phyloP scores from a whole-genome alignment of 441 rosid species.

The Bruguiera hainesii region DNA sequence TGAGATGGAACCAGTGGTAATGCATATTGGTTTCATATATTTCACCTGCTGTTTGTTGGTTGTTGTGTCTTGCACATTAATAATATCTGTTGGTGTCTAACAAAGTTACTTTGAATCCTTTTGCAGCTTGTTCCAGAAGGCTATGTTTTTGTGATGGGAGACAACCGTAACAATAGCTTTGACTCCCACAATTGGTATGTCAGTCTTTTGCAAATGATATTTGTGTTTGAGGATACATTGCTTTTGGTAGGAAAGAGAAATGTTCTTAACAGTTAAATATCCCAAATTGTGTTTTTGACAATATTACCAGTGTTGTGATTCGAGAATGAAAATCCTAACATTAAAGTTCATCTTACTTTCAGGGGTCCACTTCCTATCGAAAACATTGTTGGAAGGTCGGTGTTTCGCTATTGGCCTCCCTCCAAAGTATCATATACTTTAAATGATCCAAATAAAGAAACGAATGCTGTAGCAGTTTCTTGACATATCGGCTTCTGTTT shows the following conservation, averaged over 20 bases:
- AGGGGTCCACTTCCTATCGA: conserved; percentile 93
- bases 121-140: conserved; percentile 81
- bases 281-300: neutral
- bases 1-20: conserved; percentile 82
- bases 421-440: conserved; percentile 66
- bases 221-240: neutral
- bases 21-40: conserved; percentile 11
- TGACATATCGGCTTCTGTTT: conserved; percentile 29
- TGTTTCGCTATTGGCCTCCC: conserved; percentile 94
- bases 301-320: neutral
- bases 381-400: conserved; percentile 83
- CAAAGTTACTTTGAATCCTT: neutral
- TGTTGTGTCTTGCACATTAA: neutral
- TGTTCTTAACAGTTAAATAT: neutral
- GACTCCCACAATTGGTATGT: conserved; percentile 91
- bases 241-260: conserved; percentile 5
- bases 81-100: neutral
- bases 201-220: neutral
- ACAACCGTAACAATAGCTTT: conserved; percentile 89
- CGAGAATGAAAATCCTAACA: neutral
- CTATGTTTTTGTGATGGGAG: conserved; percentile 94
- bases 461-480: conserved; percentile 36
- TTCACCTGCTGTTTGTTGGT: neutral
- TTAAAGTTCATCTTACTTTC: conserved; percentile 11
- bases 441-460: conserved; percentile 31